A percentile compares a stretch with the other conserved stretches of the same genome.
These are phyloP conservation scores for Ambrosia hybrid DNA, from an alignment of 140 eudicot genomes.

Conservation along the genomic window DNA sequence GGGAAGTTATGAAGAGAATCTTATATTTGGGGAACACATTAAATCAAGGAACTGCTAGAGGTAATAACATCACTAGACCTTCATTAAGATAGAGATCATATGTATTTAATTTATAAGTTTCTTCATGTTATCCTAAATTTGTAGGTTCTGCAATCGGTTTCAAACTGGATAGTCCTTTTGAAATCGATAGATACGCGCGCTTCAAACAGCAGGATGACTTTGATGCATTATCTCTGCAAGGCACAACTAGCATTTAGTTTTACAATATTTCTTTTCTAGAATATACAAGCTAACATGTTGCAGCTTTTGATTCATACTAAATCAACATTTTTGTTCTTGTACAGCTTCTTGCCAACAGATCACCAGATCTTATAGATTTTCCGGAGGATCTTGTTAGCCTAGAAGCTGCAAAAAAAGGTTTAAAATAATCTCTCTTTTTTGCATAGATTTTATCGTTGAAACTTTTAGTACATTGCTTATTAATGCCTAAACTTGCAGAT, in stretches of 20 bases:
- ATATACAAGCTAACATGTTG: not conserved
- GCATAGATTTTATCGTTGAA: not conserved
- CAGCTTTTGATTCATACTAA: conserved; percentile 6
- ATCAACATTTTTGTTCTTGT: conserved; percentile 1
- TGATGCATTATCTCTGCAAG: conserved; percentile 97
- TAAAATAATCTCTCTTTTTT: conserved; percentile 2
- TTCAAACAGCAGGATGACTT: conserved; percentile 74
- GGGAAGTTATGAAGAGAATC: conserved; percentile 76
- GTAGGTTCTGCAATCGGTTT: conserved; percentile 88
- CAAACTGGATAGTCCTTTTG: conserved; percentile 89
- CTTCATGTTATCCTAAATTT: conserved; percentile 12
- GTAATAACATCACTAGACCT: conserved; percentile 38
- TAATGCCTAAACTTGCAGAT: conserved; percentile 51
- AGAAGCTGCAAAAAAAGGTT: conserved; percentile 89
- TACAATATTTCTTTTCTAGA: not conserved
- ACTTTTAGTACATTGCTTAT: conserved; percentile 10
- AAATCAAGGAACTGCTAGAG: conserved; percentile 93
- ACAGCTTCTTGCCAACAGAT: conserved; percentile 64
- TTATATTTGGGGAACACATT: conserved; percentile 79
- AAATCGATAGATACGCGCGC: conserved; percentile 85
- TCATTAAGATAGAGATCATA: conserved; percentile 2
- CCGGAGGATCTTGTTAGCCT: conserved; percentile 74
- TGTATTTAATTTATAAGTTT: not conserved
- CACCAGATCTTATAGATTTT: conserved; percentile 72
- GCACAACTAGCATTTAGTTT: conserved; percentile 32